A percentile compares a stretch with the other conserved stretches of the same genome.
phyloP scores from a whole-genome alignment of 2,329 filamentous ascomycete species.

The Aspergillus sp. region DNA sequence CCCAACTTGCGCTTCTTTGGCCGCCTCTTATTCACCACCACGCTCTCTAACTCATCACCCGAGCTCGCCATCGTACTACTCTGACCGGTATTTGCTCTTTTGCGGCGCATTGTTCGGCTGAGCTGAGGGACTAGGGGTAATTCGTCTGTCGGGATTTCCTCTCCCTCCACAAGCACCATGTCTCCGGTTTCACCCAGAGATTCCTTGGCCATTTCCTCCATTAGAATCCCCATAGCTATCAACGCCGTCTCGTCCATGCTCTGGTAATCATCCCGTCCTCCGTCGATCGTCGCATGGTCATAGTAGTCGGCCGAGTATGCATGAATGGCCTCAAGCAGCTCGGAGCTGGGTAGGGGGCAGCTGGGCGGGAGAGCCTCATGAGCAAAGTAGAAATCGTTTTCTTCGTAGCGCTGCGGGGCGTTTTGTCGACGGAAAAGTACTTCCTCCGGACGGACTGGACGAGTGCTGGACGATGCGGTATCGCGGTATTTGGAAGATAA shows the following conservation, averaged over 20 bases:
- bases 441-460: constrained; percentile 58
- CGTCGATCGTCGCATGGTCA: constrained; percentile 35
- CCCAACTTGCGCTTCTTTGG: constrained; percentile 31
- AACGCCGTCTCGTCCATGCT: constrained; percentile 65
- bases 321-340: constrained; percentile 60
- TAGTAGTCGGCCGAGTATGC: constrained; percentile 61
- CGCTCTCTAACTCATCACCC: constrained; percentile 25
- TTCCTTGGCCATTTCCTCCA: constrained; percentile 60
- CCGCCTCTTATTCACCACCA: constrained; percentile 22
- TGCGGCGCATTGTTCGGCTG: constrained; percentile 17
- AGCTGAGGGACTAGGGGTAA: constrained; percentile 14
- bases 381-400: constrained; percentile 59
- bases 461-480: constrained; percentile 37
- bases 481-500: constrained; percentile 35
- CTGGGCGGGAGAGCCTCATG: constrained; percentile 47
- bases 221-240: constrained; percentile 60
- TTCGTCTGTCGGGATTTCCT: constrained; percentile 32
- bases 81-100: constrained; percentile 23
- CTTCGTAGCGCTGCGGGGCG: constrained; percentile 54
- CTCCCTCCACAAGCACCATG: constrained; percentile 57
- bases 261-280: constrained; percentile 46
- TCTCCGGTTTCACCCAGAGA: constrained; percentile 60
- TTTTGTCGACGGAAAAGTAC: constrained; percentile 56
- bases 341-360: constrained; percentile 54
- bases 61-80: constrained; percentile 26